These are phyloP conservation scores for Gynandropsis gynandra DNA, from an alignment of 345 rosid genomes.

Conservation along the genomic window DNA sequence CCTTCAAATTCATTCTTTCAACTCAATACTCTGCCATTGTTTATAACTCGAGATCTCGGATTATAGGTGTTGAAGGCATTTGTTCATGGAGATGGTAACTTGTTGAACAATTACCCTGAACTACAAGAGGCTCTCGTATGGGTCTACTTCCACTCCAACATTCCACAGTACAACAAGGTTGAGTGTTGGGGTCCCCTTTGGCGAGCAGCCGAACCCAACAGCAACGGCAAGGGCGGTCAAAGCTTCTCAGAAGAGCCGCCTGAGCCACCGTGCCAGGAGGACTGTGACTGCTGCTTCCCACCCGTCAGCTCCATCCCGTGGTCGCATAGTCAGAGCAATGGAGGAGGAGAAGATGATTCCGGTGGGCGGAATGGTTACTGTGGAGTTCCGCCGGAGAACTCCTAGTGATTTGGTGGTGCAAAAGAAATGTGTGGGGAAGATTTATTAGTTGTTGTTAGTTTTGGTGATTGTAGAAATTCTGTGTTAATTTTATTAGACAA, in stretches of 20 bases:
- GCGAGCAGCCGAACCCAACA: slow-evolving; percentile 37
- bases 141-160: slow-evolving; percentile 88
- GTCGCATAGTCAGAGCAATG: slow-evolving; percentile 24
- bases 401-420: no score
- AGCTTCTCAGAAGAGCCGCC: slow-evolving; percentile 24
- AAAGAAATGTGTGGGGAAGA: no score
- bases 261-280: slow-evolving; percentile 23
- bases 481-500: no score
- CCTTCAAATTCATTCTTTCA: no score
- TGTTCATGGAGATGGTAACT: slow-evolving; percentile 75
- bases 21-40: no score
- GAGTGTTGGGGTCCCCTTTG: slow-evolving; percentile 91
- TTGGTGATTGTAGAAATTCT: no score
- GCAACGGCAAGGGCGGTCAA: slow-evolving; percentile 14
- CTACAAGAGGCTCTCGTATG: slow-evolving; percentile 77
- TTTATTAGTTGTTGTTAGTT: no score
- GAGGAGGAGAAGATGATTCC: background rate
- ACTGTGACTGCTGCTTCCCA: slow-evolving; percentile 62
- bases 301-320: slow-evolving; percentile 49
- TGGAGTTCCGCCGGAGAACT: no score
- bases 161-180: slow-evolving; percentile 63
- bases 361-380: no score
- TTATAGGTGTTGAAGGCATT: slow-evolving; percentile 75
- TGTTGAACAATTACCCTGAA: slow-evolving; percentile 71
- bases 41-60: no score